Evolutionary conservation across 2,329 filamentous ascomycete genomes (phyloP).

Genomic region (Penicillium sp.): DNA sequence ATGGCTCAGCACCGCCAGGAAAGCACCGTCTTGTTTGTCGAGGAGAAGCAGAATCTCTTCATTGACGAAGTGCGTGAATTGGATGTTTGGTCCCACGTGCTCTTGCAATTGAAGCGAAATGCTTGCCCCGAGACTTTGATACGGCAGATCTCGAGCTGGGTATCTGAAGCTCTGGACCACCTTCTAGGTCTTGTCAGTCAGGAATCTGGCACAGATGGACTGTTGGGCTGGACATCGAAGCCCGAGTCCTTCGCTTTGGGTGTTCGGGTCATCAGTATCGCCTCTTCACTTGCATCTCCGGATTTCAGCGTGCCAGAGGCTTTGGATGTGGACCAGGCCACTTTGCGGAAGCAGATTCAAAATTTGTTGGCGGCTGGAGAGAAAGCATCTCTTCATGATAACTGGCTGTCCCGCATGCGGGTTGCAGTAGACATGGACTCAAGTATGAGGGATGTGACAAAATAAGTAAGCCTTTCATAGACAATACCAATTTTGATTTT

Average conservation of each 20-base stretch:
- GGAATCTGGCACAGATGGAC: slow-evolving; percentile 56
- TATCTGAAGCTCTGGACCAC: slow-evolving; percentile 33
- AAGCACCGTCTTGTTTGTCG: slow-evolving; percentile 66
- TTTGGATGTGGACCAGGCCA: slow-evolving; percentile 16
- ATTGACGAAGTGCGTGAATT: slow-evolving; percentile 78
- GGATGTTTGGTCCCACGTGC: slow-evolving; percentile 63
- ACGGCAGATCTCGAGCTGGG: slow-evolving; percentile 33
- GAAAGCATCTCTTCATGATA: slow-evolving; percentile 30
- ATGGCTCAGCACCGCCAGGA: slow-evolving; percentile 41
- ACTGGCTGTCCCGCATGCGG: slow-evolving; percentile 35
- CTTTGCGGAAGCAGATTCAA: slow-evolving; percentile 28
- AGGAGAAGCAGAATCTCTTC: slow-evolving; percentile 95
- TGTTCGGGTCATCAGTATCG: slow-evolving; percentile 41
- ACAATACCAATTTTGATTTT: background rate
- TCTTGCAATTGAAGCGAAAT: slow-evolving; percentile 38
- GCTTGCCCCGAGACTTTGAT: slow-evolving; percentile 26
- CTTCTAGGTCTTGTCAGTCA: slow-evolving; percentile 31
- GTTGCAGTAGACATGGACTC: slow-evolving; percentile 21
- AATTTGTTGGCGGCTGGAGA: slow-evolving; percentile 27
- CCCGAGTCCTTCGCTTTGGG: slow-evolving; percentile 62
- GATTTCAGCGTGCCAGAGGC: slow-evolving; percentile 20
- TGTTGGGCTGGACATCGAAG: slow-evolving; percentile 72
- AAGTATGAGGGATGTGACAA: background rate
- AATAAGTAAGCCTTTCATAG: background rate
- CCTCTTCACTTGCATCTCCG: slow-evolving; percentile 34